Percentiles rank a stretch among this genome's conserved stretches.
These are phyloP conservation scores for Clonostachys sp. DNA, from an alignment of 2,329 filamentous ascomycete genomes.

Conservation along the genomic window DNA sequence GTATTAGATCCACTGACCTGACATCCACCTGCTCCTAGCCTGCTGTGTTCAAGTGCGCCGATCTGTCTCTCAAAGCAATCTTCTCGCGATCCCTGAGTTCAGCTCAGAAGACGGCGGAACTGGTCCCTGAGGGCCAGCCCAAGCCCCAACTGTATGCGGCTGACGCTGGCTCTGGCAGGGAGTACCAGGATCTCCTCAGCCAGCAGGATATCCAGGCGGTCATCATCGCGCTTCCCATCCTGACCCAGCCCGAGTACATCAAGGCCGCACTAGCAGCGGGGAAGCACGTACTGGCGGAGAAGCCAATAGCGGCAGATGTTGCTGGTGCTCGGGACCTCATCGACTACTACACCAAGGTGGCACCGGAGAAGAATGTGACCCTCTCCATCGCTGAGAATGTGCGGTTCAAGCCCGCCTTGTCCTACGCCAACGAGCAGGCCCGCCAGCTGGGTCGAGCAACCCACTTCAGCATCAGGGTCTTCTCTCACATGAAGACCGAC, in stretches of 20 bases:
- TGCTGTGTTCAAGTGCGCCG: slow-evolving; percentile 48
- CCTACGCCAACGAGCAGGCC: slow-evolving; percentile 41
- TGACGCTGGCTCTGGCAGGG: slow-evolving; percentile 39
- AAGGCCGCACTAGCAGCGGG: slow-evolving; percentile 55
- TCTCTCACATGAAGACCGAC: slow-evolving; percentile 23
- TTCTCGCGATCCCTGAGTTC: slow-evolving; percentile 60
- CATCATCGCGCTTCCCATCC: slow-evolving; percentile 59
- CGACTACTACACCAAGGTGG: slow-evolving; percentile 19
- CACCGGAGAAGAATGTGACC: slow-evolving; percentile 20
- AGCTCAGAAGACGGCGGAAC: slow-evolving; percentile 38
- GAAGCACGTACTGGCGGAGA: slow-evolving; percentile 68
- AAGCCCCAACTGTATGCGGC: slow-evolving; percentile 51
- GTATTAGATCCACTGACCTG: neutral
- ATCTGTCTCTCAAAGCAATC: slow-evolving; percentile 55
- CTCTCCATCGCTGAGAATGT: slow-evolving; percentile 71
- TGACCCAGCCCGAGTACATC: slow-evolving; percentile 53
- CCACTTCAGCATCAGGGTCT: slow-evolving; percentile 41
- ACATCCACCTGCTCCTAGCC: slow-evolving; percentile 25
- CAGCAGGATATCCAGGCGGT: slow-evolving; percentile 51
- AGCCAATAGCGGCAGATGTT: slow-evolving; percentile 61
- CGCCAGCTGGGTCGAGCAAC: slow-evolving; percentile 19
- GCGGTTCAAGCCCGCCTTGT: slow-evolving; percentile 54
- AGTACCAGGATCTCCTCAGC: slow-evolving; percentile 44
- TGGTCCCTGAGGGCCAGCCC: slow-evolving; percentile 20
- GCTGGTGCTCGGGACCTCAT: slow-evolving; percentile 34